These are phyloP conservation scores for Venturiaceae sp. DNA, from an alignment of 2,329 filamentous ascomycete species.

Conservation along the genomic window DNA sequence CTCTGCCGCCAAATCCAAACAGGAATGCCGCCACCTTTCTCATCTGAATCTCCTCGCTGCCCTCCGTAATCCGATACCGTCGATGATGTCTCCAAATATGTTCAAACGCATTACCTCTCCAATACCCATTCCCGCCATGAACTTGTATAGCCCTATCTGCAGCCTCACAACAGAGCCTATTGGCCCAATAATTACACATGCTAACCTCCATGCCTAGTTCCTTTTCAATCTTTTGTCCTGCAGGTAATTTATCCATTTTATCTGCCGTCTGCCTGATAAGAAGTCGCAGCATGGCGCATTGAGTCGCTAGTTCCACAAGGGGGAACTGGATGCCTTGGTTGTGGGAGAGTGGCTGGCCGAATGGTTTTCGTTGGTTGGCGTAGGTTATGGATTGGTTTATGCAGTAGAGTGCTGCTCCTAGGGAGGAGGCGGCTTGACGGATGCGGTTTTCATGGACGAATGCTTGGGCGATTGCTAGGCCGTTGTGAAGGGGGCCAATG, in stretches of 20 bases:
- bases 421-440: constrained; percentile 52
- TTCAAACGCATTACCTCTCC: constrained; percentile 50
- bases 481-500: constrained; percentile 42
- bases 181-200: constrained; percentile 60
- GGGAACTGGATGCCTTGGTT: constrained; percentile 58
- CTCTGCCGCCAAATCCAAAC: constrained; percentile 37
- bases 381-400: constrained; percentile 48
- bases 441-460: constrained; percentile 59
- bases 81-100: constrained; percentile 57
- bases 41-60: constrained; percentile 57
- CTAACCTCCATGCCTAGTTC: constrained; percentile 51
- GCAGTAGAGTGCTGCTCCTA: constrained; percentile 51
- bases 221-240: constrained; percentile 44
- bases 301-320: constrained; percentile 51
- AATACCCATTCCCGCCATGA: constrained; percentile 51
- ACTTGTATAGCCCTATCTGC: constrained; percentile 55
- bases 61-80: constrained; percentile 54
- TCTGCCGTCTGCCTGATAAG: constrained; percentile 52
- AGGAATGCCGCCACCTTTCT: constrained; percentile 52
- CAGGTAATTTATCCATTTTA: constrained; percentile 48
- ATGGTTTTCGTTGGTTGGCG: constrained; percentile 44
- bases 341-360: constrained; percentile 44
- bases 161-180: constrained; percentile 49
- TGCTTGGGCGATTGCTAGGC: constrained; percentile 52
- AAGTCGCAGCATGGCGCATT: constrained; percentile 51